These are phyloP conservation scores for Plectosphaerella plurivora DNA, from an alignment of 2,329 filamentous ascomycete species.

Conservation along the genomic window DNA sequence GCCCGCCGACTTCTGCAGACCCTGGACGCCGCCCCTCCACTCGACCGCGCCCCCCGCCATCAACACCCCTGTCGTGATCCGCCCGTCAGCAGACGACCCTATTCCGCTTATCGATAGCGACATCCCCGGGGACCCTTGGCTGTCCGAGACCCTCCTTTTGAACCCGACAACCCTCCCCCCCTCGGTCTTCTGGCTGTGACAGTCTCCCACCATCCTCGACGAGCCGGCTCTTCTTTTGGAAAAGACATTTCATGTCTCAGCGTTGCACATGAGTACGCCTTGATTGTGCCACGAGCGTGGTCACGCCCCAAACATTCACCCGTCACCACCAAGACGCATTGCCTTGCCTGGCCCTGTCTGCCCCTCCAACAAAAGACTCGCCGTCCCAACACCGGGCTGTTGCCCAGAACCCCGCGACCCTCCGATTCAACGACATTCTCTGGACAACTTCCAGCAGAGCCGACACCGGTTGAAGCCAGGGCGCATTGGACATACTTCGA, in stretches of 20 bases:
- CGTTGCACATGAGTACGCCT: not conserved
- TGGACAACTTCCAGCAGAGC: not conserved
- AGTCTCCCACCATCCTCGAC: not conserved
- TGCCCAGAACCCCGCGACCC: slow-evolving; percentile 9
- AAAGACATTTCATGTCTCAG: not conserved
- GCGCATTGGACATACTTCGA: not conserved
- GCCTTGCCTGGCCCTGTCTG: too few relatives aligned
- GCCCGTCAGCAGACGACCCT: slow-evolving; percentile 1
- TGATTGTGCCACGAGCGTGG: not conserved
- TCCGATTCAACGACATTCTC: not conserved
- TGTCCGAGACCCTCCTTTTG: not conserved
- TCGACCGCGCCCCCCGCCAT: not conserved
- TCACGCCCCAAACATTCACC: not conserved
- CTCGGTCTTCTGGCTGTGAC: not conserved
- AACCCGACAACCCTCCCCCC: not conserved
- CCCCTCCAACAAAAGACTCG: too few relatives aligned
- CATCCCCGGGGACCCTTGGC: not conserved
- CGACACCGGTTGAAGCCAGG: too few relatives aligned
- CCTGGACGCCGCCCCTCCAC: not conserved
- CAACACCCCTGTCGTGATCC: slow-evolving; percentile 1
- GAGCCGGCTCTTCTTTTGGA: not conserved
- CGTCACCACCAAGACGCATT: not conserved
- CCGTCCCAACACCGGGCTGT: too few relatives aligned
- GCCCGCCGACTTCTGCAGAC: not conserved
- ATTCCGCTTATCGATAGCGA: slow-evolving; percentile 1